Percentiles rank a stretch among this genome's conserved stretches.
These are phyloP conservation scores for Nicotiana benthamiana DNA, from an alignment of 257 asterid species.

Conservation along the genomic window DNA sequence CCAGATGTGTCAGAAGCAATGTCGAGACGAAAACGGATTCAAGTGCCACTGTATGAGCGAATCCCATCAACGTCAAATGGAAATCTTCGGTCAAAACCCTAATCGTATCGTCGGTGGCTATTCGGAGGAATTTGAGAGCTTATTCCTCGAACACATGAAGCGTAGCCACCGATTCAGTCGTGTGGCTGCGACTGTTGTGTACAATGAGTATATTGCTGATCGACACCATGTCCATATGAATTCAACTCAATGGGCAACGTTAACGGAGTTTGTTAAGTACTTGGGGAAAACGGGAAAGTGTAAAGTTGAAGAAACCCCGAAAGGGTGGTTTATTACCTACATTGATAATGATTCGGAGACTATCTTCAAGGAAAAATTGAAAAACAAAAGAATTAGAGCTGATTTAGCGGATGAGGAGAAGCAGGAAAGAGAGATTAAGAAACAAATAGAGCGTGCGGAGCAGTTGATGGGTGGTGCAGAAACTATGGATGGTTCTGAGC, in stretches of 20 bases:
- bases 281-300: slow-evolving; percentile 76
- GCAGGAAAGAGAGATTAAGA: slow-evolving; percentile 75
- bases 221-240: slow-evolving; percentile 86
- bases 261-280: slow-evolving; percentile 81
- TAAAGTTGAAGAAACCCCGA: slow-evolving; percentile 85
- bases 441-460: slow-evolving; percentile 83
- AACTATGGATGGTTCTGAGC: slow-evolving; percentile 17
- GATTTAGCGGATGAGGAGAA: slow-evolving; percentile 87
- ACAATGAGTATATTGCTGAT: slow-evolving; percentile 80
- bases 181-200: slow-evolving; percentile 86
- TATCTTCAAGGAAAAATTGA: slow-evolving; percentile 81
- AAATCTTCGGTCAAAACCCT: slow-evolving; percentile 82
- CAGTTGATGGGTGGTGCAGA: slow-evolving; percentile 27
- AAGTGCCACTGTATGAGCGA: slow-evolving; percentile 97
- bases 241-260: slow-evolving; percentile 85
- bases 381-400: slow-evolving; percentile 72
- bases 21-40: slow-evolving; percentile 94
- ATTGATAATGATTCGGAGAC: slow-evolving; percentile 90
- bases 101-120: slow-evolving; percentile 60
- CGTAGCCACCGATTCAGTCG: slow-evolving; percentile 90
- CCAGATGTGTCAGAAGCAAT: slow-evolving; percentile 94
- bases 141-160: slow-evolving; percentile 80
- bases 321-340: slow-evolving; percentile 93
- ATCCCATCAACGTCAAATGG: slow-evolving; percentile 94
- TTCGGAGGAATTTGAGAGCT: slow-evolving; percentile 65